Base-by-base conservation (phyloP, 2,329 filamentous ascomycete genomes). In the Fusarium cicatricum region DNA sequence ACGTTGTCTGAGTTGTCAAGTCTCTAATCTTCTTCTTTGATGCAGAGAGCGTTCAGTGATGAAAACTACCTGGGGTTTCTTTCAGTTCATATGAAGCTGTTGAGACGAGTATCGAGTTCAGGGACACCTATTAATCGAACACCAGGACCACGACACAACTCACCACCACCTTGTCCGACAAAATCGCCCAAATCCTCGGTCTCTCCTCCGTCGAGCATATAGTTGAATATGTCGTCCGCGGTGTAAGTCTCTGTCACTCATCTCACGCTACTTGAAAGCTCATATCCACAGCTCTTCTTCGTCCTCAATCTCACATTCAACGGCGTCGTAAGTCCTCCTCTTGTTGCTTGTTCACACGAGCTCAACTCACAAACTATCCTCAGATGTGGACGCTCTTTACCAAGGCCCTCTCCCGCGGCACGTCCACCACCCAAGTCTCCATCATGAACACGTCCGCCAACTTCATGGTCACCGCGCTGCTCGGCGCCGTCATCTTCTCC, bases 361-460 rank as follows among this genome's bases (percentile, higher is more conserved):
- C 28, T 10, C 15, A 31, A 37, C 49, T 36, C 9, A 37, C 55
- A 48, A n/a, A 55, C 37, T 36, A 11, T 44, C 17, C 32, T 4
- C 39, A 85, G 74, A 94, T 94, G 90, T 94, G 90, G 90, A 86
- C 88, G 0, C 82, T 94, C 41, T 94, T 93, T 77, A 94, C 90
- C 7, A 84, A 85, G 43, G 90, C 90, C 46, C 83, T 94, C n/a
- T 86, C 90, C 0, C 82, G 84, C 15, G 89, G 90, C 12, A 83
- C 84, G 53, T 92, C 89, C 2, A 92, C 90, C 9, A 91, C 90
- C 0, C 89, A 91, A 69, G 90, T 93, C 42, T 89, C 86, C 64
- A 89, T 94, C 71, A 86, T 94, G 73, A 94, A 94, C 74, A 93
- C 90, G 3, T 91, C 89, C 12, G 82, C 89, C 52, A 94, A 94